These are phyloP conservation scores for Hymenoscyphus albidus DNA, from an alignment of 2,329 filamentous ascomycete genomes.

Conservation along the genomic window DNA sequence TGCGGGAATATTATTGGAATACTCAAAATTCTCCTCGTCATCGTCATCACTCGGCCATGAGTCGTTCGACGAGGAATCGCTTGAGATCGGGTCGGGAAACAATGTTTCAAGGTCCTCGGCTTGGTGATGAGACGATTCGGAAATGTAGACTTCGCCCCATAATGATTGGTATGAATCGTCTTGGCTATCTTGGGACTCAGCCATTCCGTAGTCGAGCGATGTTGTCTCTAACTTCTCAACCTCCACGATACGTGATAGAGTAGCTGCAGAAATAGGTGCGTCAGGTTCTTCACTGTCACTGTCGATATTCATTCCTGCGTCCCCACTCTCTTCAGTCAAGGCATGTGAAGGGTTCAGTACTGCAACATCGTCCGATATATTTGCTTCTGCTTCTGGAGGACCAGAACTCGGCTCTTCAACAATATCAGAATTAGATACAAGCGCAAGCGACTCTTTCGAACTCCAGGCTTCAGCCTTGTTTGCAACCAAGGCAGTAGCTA, in stretches of 20 bases:
- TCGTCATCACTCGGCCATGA: neutral
- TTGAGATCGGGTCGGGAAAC: neutral
- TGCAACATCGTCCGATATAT: neutral
- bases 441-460: neutral
- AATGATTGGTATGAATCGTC: neutral
- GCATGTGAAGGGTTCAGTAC: neutral
- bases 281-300: neutral
- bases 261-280: neutral
- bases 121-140: neutral
- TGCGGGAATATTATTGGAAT: neutral
- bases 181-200: neutral
- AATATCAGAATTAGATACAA: neutral
- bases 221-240: neutral
- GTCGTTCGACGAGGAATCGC: neutral
- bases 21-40: neutral
- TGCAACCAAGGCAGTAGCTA: neutral
- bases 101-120: neutral
- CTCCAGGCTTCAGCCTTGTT: neutral
- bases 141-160: neutral
- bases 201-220: neutral
- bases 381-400: neutral
- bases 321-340: neutral
- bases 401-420: neutral
- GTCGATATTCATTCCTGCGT: neutral
- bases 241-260: neutral